Base-by-base conservation (phyloP, 2,329 filamentous ascomycete genomes). In the Aspergillus versicolor region DNA sequence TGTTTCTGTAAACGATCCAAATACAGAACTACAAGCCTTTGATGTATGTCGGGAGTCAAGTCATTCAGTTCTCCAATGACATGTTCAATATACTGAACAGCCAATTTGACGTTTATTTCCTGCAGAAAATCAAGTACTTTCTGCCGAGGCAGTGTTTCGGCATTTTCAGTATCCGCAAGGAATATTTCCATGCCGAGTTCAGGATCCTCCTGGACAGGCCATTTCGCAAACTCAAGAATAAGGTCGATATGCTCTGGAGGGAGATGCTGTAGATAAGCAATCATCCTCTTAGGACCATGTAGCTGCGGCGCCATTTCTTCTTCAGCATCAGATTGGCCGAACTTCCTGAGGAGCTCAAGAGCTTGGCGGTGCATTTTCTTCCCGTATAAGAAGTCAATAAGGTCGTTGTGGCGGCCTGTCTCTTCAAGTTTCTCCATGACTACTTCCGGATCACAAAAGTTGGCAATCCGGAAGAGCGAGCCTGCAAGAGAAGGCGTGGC, bases 301-400 rank as follows among this genome's bases (percentile, higher is more conserved):
- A 99, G 81, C 4, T 81, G 79, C 15, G 81, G 76, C 21, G 71
- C 70, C 8, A 65, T 69, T 54, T 76, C 71, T 43, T 71, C 70
- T 19, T 71, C 70, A 4, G 73, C 67, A 32, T 76, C 71, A 2
- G 82, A 80, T 27, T 83, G 84, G 17, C 93, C 93, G 65, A 97
- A 97, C 61, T 88, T 89, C 64, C 85, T 84, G 1, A 99, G 81
- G 30, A 97, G 78, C 63, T 91, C 89, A 17, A 99, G 77, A 0
- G 94, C 93, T 68, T 95, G 88, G 17, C 88, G 86, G 74, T 99
- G 94, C 41, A 97, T 82, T 72, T 89, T 92, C 77, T 99, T 99
- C 61, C 94, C 94, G 67, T 95, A 91, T 64, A 97, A 87, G 70
- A 99, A 99, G 72, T 97, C 93, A n/a, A 99, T 92, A 2, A 99